These are phyloP conservation scores for Fusarium sp. DNA, from an alignment of 2,329 filamentous ascomycete species.

Conservation along the genomic window DNA sequence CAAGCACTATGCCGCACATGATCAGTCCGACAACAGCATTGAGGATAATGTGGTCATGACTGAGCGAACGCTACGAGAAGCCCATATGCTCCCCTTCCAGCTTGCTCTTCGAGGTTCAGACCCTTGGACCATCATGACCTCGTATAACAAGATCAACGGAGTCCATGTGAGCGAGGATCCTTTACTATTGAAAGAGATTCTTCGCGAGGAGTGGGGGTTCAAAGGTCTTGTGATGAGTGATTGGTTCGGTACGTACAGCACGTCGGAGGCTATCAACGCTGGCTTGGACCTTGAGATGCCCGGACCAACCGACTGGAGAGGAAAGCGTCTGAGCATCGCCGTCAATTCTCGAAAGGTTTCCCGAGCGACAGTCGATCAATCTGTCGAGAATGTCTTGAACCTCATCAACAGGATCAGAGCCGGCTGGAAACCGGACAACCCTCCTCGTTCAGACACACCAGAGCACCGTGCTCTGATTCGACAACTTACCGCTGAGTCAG, in stretches of 20 bases:
- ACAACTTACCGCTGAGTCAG: constrained; percentile 28
- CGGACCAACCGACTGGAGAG: constrained; percentile 50
- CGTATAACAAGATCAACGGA: constrained; percentile 59
- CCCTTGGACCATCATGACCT: constrained; percentile 56
- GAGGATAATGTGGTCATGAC: constrained; percentile 44
- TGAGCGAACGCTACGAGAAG: constrained; percentile 41
- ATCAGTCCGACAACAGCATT: constrained; percentile 51
- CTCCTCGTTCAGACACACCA: constrained; percentile 26
- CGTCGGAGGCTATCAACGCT: constrained; percentile 50
- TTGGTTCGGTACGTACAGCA: constrained; percentile 55
- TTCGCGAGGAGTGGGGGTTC: constrained; percentile 50
- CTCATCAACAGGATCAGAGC: constrained; percentile 34
- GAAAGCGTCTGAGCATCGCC: constrained; percentile 46
- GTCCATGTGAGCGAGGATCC: constrained; percentile 47
- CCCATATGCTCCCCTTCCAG: constrained; percentile 57
- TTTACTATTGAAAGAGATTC: constrained; percentile 48
- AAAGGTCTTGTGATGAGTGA: constrained; percentile 49
- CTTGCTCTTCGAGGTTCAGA: constrained; percentile 56
- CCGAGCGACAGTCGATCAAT: constrained; percentile 42
- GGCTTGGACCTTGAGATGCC: constrained; percentile 55
- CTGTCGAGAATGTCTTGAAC: constrained; percentile 47
- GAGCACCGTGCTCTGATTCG: constrained; percentile 35
- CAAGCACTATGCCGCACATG: constrained; percentile 62
- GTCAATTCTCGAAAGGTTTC: constrained; percentile 46
- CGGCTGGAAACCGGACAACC: background rate